Percentiles rank a stretch among this genome's conserved stretches.
Evolutionary conservation across 768 basidiomycete species (phyloP).

Genomic region (Asterophora parasitica): DNA sequence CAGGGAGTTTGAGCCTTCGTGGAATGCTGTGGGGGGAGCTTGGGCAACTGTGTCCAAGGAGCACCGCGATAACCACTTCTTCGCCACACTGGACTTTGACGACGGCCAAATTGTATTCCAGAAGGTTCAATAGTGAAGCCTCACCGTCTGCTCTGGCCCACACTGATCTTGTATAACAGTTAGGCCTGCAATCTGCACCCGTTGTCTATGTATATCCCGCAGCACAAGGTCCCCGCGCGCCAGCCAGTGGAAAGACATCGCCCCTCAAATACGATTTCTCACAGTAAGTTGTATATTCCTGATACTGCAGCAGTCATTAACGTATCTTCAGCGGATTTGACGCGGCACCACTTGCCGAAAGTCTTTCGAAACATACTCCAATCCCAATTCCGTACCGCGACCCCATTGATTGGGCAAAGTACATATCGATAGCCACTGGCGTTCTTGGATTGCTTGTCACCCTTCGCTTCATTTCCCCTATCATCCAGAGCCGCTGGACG

Average conservation of each 20-base stretch:
- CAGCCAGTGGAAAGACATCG: constrained; percentile 47
- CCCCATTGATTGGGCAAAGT: constrained; percentile 69
- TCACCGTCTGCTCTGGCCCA: not conserved
- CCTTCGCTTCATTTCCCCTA: constrained; percentile 57
- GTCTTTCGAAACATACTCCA: constrained; percentile 71
- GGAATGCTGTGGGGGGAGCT: constrained; percentile 76
- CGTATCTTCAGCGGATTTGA: constrained; percentile 67
- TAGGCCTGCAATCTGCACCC: constrained; percentile 81
- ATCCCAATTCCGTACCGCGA: constrained; percentile 76
- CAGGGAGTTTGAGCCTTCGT: constrained; percentile 85
- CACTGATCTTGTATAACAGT: constrained; percentile 35
- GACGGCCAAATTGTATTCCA: constrained; percentile 73
- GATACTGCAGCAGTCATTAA: not conserved
- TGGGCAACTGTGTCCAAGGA: constrained; percentile 62
- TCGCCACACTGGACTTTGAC: constrained; percentile 87
- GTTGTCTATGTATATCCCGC: constrained; percentile 75
- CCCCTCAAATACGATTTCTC: constrained; percentile 77
- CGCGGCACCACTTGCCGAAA: constrained; percentile 68
- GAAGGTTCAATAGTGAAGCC: constrained; percentile 43
- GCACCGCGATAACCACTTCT: constrained; percentile 83
- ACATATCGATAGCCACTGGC: constrained; percentile 42
- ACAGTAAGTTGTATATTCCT: constrained; percentile 38
- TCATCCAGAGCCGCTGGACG: constrained; percentile 68
- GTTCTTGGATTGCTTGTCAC: constrained; percentile 43
- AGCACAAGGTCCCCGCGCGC: constrained; percentile 60